These are phyloP conservation scores for Didymella pomorum DNA, from an alignment of 2,329 filamentous ascomycete species.

Conservation along the genomic window DNA sequence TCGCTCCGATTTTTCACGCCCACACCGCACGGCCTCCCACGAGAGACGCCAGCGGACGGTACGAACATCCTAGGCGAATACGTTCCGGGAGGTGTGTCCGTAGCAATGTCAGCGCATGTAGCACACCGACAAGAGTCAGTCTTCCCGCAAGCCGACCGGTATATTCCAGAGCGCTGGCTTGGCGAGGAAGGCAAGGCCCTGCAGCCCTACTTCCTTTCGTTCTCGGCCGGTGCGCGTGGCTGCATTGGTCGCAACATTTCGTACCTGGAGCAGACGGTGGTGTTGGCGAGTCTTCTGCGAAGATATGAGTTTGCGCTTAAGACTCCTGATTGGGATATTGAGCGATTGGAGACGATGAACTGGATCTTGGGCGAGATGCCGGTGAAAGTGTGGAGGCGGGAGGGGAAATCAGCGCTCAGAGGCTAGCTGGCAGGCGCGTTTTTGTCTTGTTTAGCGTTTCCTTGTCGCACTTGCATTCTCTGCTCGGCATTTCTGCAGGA, in stretches of 20 bases:
- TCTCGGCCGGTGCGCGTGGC: constrained; percentile 40
- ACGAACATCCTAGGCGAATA: constrained; percentile 40
- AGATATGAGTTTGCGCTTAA: constrained; percentile 52
- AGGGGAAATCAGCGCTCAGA: constrained; percentile 21
- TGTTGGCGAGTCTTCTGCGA: constrained; percentile 46
- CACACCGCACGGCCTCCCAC: constrained; percentile 51
- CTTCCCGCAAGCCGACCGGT: constrained; percentile 44
- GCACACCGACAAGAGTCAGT: constrained; percentile 49
- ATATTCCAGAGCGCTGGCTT: constrained; percentile 50
- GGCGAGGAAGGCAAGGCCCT: constrained; percentile 42
- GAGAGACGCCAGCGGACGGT: constrained; percentile 44
- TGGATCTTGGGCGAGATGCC: constrained; percentile 50
- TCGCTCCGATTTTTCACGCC: constrained; percentile 57
- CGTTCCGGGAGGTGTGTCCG: constrained; percentile 37
- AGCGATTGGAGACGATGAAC: constrained; percentile 50
- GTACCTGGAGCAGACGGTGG: constrained; percentile 44
- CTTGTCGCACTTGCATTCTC: neutral
- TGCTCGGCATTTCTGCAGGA: constrained; percentile 2
- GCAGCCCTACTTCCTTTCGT: constrained; percentile 42
- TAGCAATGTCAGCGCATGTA: constrained; percentile 57
- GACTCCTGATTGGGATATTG: constrained; percentile 45
- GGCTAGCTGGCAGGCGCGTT: constrained; percentile 10
- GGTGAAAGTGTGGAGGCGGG: constrained; percentile 49
- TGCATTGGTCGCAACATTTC: constrained; percentile 46
- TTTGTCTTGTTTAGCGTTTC: constrained; percentile 10